A percentile compares a stretch with the other conserved stretches of the same genome.
phyloP scores from a whole-genome alignment of 2,329 filamentous ascomycete species.

The Camptophora hylomeconis region DNA sequence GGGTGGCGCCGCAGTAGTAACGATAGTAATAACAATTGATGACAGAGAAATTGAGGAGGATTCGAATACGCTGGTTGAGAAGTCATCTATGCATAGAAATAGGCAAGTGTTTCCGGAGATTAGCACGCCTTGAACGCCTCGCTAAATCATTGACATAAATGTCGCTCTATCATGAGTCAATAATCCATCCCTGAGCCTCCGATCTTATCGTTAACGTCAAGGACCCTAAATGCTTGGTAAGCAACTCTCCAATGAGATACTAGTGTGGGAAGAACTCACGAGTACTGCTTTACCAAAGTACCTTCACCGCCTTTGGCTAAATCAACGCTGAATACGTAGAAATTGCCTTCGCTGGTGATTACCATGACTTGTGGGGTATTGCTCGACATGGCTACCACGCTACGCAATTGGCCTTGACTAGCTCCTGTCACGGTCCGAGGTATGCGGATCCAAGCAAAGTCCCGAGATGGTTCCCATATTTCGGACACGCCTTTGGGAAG shows the following conservation, averaged over 20 bases:
- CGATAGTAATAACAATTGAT: too few relatives aligned
- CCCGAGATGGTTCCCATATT: slow-evolving; percentile 90
- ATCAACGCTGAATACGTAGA: slow-evolving; percentile 91
- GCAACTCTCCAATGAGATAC: slow-evolving; percentile 4
- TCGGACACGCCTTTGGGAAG: slow-evolving; percentile 87
- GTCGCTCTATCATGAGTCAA: slow-evolving; percentile 11
- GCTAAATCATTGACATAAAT: slow-evolving; percentile 2
- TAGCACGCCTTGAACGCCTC: slow-evolving; percentile 3
- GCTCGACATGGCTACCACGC: slow-evolving; percentile 94
- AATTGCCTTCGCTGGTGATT: slow-evolving; percentile 87
- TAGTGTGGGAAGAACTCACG: slow-evolving; percentile 50
- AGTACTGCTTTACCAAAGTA: slow-evolving; percentile 79
- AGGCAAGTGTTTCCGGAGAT: background rate
- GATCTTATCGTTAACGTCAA: slow-evolving; percentile 31
- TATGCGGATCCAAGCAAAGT: slow-evolving; percentile 94
- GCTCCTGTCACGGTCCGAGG: slow-evolving; percentile 44
- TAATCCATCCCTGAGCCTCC: slow-evolving; percentile 25
- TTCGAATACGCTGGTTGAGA: too few relatives aligned
- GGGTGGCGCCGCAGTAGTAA: too few relatives aligned
- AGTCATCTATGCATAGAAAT: too few relatives aligned
- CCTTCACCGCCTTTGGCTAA: slow-evolving; percentile 91
- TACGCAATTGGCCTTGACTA: slow-evolving; percentile 51
- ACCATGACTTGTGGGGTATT: slow-evolving; percentile 96
- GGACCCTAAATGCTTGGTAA: slow-evolving; percentile 22
- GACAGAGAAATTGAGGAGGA: too few relatives aligned